Conservation (phyloP, 169 alveolate genomes). For the Plasmodium coatneyi region DNA sequence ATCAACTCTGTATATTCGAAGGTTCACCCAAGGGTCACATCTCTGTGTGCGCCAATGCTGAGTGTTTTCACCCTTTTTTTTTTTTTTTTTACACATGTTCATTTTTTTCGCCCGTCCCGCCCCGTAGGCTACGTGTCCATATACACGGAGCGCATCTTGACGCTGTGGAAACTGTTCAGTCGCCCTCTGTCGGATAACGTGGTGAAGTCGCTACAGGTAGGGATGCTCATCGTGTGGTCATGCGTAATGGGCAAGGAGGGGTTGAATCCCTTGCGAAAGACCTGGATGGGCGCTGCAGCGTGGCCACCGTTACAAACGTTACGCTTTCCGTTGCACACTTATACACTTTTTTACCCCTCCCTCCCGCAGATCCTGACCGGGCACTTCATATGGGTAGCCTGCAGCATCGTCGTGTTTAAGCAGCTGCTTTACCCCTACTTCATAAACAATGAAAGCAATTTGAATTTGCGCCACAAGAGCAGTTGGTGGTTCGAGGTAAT, state of each 20-base stretch:
- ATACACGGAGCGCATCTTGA: constrained; percentile 41
- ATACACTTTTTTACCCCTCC: not conserved
- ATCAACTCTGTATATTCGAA: not conserved
- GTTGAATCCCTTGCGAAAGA: not conserved
- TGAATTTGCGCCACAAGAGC: constrained; percentile 45
- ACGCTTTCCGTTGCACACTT: not conserved
- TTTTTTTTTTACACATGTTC: not conserved
- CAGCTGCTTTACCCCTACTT: constrained; percentile 48
- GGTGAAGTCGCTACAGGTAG: constrained; percentile 65
- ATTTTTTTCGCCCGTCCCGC: not conserved
- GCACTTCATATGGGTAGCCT: constrained; percentile 66
- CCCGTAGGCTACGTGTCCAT: constrained; percentile 49
- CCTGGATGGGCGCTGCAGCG: not conserved
- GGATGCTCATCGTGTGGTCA: not conserved
- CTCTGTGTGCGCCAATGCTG: not conserved
- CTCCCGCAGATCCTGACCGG: constrained; percentile 44
- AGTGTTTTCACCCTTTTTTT: not conserved
- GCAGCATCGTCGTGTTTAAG: constrained; percentile 22
- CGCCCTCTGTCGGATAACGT: not conserved
- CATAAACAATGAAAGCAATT: constrained; percentile 33
- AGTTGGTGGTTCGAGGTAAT: constrained; percentile 45
- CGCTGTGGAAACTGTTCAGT: not conserved
- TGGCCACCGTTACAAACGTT: not conserved
- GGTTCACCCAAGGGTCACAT: not conserved
- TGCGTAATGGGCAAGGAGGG: not conserved